Evolutionary conservation across 257 asterid genomes (phyloP), one percentile per base, ranked within the genome.

Genomic region (Solanum chiquidenum): DNA sequence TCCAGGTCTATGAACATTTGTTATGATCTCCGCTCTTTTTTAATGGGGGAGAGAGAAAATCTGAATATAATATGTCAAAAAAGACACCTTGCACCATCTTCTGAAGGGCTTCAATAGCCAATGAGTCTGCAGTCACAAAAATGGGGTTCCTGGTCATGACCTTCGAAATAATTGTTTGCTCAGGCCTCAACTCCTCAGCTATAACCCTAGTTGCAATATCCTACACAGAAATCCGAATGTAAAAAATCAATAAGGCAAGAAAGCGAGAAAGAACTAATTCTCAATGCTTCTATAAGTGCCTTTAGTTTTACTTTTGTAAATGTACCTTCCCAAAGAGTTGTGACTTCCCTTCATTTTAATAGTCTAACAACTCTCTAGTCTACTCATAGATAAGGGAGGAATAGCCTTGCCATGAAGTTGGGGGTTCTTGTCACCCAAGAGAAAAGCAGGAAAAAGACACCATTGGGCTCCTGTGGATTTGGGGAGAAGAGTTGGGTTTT

Each of bases 61-160:
- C 27, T 9, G 13, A 80, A 29, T 46, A 16, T 46, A 46, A 80
- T 7, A 80, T 80, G 85, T 46, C 11, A 46, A 86, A 71, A 66
- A 89, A 66, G 58, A 62, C 87, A 97, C 99, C 99, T 96, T 95
- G 98, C 87, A 97, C 98, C 99, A 97, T 97, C 94, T 97, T 97
- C 90, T 95, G 99, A 93, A 97, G 93, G 90, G 99, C 99, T 37
- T 97, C 99, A 89, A 95, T 95, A 71, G 98, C 99, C 92, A 95
- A 90, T 23, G 98, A 89, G 92, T 97, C 98, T 9, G 98, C 92
- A 88, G 94, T 93, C 88, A 97, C 98, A 89, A 97, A 95, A 85
- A 94, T 94, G 11, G 99, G 99, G 89, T 95, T 95, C 92, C 98
- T 93, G 18, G 99, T 97, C 99, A 95, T 97, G 89, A 97, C 95